Conservation (phyloP, 805 yeast species). For the Kodamaea laetipori region DNA sequence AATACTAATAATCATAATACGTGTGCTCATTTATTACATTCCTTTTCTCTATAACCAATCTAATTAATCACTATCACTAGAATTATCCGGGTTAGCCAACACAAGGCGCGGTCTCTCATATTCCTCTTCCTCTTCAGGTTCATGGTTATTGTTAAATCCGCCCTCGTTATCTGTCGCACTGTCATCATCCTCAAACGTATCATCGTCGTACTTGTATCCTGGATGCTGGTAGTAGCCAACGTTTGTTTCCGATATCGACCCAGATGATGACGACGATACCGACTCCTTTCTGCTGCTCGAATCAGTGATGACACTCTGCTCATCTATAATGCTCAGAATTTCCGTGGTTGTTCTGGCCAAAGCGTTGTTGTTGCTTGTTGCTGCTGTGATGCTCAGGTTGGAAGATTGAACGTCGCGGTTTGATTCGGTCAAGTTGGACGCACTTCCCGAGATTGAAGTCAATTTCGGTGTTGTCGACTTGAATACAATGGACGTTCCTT, state of each 20-base stretch:
- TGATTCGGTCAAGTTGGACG: constrained; percentile 8
- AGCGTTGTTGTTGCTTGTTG: constrained; percentile 23
- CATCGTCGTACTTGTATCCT: constrained; percentile 34
- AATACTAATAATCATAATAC: no score
- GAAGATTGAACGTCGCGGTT: constrained; percentile 15
- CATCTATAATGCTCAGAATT: constrained; percentile 23
- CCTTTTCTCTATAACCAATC: no score
- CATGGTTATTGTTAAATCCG: constrained; percentile 9
- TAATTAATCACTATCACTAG: constrained; percentile 38
- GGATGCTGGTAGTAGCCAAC: constrained; percentile 46
- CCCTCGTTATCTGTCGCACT: constrained; percentile 16
- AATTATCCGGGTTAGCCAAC: constrained; percentile 58
- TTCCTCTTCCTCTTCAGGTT: constrained; percentile 27
- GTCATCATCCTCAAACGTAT: constrained; percentile 16
- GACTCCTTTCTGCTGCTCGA: constrained; percentile 24
- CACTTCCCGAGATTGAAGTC: neutral
- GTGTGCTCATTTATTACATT: no score
- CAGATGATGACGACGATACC: constrained; percentile 30
- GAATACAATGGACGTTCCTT: constrained; percentile 12
- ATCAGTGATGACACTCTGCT: constrained; percentile 22
- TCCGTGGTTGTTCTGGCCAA: constrained; percentile 35
- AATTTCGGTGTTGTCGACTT: constrained; percentile 8
- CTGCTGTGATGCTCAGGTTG: constrained; percentile 18
- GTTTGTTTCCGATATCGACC: constrained; percentile 28
- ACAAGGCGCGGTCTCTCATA: constrained; percentile 48